A percentile compares a stretch with the other conserved stretches of the same genome.
These are phyloP conservation scores for Sporothrix variecibatus DNA, from an alignment of 2,329 filamentous ascomycete species.

Conservation along the genomic window DNA sequence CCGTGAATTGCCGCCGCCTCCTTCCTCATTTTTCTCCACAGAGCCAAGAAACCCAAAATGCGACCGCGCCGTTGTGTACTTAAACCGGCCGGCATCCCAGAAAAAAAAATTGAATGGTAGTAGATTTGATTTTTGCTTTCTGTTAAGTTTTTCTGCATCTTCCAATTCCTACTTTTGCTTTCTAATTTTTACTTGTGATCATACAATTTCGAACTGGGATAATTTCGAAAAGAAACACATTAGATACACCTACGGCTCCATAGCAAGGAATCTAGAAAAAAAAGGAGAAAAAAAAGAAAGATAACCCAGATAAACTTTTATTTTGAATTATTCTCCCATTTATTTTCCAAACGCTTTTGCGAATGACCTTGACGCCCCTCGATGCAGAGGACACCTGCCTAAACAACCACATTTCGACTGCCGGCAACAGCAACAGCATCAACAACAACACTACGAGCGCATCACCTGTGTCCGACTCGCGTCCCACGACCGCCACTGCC, in stretches of 20 bases:
- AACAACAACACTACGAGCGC: background rate
- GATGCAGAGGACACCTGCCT: slow-evolving; percentile 46
- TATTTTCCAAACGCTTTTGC: slow-evolving; percentile 13
- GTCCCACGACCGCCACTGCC: background rate
- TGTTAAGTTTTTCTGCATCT: background rate
- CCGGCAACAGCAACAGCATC: background rate
- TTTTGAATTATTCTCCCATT: background rate
- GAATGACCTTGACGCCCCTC: slow-evolving; percentile 37
- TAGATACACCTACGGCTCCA: slow-evolving; percentile 24
- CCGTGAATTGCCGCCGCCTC: slow-evolving; percentile 5
- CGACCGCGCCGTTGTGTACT: background rate
- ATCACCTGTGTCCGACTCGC: background rate
- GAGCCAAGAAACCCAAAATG: slow-evolving; percentile 1
- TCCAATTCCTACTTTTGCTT: background rate
- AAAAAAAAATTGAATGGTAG: background rate
- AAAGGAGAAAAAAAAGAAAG: slow-evolving; percentile 4
- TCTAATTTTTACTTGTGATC: background rate
- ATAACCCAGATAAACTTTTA: background rate
- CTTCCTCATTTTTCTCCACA: slow-evolving; percentile 9
- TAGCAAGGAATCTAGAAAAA: slow-evolving; percentile 25
- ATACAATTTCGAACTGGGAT: background rate
- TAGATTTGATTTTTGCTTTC: background rate
- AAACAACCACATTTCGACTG: slow-evolving; percentile 37
- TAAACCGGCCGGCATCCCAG: slow-evolving; percentile 12
- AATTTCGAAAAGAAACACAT: background rate